phyloP scores from a whole-genome alignment of 2,329 filamentous ascomycete genomes.

The Colletotrichum sp. region DNA sequence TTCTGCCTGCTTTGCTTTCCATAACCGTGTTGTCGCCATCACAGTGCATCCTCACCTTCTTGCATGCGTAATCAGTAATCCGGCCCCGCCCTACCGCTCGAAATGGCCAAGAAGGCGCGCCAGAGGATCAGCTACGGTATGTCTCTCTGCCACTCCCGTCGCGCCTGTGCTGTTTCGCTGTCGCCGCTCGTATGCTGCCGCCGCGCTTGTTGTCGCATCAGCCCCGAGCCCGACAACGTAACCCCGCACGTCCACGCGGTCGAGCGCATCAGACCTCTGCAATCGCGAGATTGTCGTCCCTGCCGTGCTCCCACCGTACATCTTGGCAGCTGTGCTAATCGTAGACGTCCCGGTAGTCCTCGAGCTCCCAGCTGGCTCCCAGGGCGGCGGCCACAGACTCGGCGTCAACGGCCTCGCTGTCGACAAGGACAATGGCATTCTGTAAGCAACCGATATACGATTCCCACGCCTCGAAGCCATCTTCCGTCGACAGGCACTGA shows the following conservation, averaged over 20 bases:
- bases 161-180: not conserved
- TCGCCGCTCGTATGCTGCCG: not conserved
- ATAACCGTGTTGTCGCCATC: not conserved
- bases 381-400: slow-evolving; percentile 81
- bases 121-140: slow-evolving; percentile 75
- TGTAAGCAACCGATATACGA: slow-evolving; percentile 63
- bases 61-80: slow-evolving; percentile 16
- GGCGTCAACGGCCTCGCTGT: slow-evolving; percentile 95
- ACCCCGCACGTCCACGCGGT: slow-evolving; percentile 3
- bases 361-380: slow-evolving; percentile 59
- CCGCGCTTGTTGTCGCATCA: not conserved
- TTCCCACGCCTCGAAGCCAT: slow-evolving; percentile 9
- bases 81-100: slow-evolving; percentile 11
- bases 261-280: not conserved
- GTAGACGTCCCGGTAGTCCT: slow-evolving; percentile 49
- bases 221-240: not conserved
- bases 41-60: not conserved
- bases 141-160: slow-evolving; percentile 20
- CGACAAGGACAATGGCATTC: slow-evolving; percentile 79
- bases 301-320: not conserved
- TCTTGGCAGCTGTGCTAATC: not conserved
- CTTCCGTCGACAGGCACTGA: not conserved
- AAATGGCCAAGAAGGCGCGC: slow-evolving; percentile 71
- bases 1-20: not conserved
- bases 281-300: not conserved